phyloP scores from a whole-genome alignment of 2,329 filamentous ascomycete genomes.

The Knoxdaviesia proteae region DNA sequence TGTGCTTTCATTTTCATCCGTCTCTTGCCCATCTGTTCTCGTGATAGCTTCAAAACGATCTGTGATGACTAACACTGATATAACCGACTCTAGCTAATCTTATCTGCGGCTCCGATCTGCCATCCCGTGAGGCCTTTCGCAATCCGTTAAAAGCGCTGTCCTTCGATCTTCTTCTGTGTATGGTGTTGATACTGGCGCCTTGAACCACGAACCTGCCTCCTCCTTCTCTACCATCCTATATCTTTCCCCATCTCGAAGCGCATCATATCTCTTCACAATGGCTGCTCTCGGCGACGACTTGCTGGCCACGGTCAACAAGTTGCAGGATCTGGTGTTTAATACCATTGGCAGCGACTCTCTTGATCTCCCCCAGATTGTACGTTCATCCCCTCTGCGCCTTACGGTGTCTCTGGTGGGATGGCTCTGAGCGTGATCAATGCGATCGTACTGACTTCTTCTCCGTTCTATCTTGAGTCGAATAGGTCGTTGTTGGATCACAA shows the following conservation, averaged over 20 bases:
- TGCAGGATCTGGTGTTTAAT: constrained; percentile 98
- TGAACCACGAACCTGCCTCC: not conserved
- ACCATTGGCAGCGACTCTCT: constrained; percentile 98
- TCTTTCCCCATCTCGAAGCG: not conserved
- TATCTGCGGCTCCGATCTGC: no score
- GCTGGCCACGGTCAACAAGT: constrained; percentile 87
- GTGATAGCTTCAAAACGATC: no score
- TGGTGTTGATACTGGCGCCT: not conserved
- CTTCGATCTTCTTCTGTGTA: not conserved
- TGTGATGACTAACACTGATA: no score
- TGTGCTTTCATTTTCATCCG: no score
- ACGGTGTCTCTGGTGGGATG: no score
- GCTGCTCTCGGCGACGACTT: constrained; percentile 89
- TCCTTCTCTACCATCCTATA: not conserved
- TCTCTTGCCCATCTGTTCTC: no score
- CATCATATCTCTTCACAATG: constrained; percentile 32
- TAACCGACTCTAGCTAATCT: no score
- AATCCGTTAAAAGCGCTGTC: not conserved
- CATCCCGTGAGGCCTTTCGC: no score
- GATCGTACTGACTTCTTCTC: not conserved
- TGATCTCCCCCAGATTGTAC: constrained; percentile 92
- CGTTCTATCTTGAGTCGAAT: not conserved
- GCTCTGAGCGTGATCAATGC: no score
- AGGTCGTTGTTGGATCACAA: constrained; percentile 97
- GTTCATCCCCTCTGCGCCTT: constrained; percentile 11